Conservation (phyloP, 352 stramenopile species). For the Pythium insidiosum region DNA sequence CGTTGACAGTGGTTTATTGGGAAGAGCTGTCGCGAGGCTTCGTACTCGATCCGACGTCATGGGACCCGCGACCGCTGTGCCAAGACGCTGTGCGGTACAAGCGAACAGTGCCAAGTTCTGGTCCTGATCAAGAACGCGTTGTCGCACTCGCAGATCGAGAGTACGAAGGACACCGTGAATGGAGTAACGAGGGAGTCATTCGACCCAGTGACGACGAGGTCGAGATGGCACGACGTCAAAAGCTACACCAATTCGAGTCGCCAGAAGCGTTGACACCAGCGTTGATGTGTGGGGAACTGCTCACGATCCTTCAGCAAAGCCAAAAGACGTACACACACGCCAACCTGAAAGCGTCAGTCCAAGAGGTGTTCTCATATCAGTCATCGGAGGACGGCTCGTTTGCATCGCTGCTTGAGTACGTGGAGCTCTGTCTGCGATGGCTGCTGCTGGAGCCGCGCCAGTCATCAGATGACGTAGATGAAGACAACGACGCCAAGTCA, state of each 20-base stretch:
- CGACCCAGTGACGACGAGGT: slow-evolving; percentile 32
- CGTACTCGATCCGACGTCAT: slow-evolving; percentile 44
- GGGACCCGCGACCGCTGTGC: slow-evolving; percentile 42
- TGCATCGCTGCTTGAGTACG: too few relatives aligned
- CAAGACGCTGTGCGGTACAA: slow-evolving; percentile 42
- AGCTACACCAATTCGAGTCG: slow-evolving; percentile 24
- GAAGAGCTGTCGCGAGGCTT: slow-evolving; percentile 56
- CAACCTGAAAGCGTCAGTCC: slow-evolving; percentile 31
- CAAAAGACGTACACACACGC: slow-evolving; percentile 21
- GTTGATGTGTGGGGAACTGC: slow-evolving; percentile 23
- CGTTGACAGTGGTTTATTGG: slow-evolving; percentile 13
- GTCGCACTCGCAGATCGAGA: too few relatives aligned
- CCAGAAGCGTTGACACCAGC: slow-evolving; percentile 14
- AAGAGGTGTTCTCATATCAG: slow-evolving; percentile 19
- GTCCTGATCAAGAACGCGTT: too few relatives aligned
- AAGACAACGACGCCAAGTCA: slow-evolving; percentile 12
- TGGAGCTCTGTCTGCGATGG: slow-evolving; percentile 12
- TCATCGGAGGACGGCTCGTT: background rate
- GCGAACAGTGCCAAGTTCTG: too few relatives aligned
- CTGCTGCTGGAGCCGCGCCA: slow-evolving; percentile 7
- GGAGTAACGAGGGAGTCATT: slow-evolving; percentile 35
- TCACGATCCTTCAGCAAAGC: slow-evolving; percentile 15
- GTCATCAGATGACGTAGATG: too few relatives aligned
- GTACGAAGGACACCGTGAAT: slow-evolving; percentile 38
- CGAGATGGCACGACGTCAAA: slow-evolving; percentile 7